A percentile compares a stretch with the other conserved stretches of the same genome.
phyloP scores from a whole-genome alignment of 2,329 filamentous ascomycete genomes.

The Cryphonectria radicalis region DNA sequence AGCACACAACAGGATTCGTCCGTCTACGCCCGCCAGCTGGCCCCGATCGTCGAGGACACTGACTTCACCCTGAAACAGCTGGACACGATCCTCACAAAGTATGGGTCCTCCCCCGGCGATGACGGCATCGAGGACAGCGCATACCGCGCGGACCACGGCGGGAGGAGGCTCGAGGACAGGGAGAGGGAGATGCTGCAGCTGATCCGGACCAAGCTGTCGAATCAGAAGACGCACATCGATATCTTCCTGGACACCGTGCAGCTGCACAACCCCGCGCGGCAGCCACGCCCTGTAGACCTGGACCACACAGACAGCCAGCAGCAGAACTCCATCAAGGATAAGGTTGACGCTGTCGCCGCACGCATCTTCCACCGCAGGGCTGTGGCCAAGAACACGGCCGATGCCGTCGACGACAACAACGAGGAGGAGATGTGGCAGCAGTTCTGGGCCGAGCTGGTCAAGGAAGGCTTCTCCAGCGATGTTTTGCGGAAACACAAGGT shows the following conservation, averaged over 20 bases:
- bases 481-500: slow-evolving; percentile 63
- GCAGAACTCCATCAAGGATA: slow-evolving; percentile 61
- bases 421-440: slow-evolving; percentile 61
- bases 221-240: slow-evolving; percentile 58
- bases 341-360: slow-evolving; percentile 61
- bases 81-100: slow-evolving; percentile 55
- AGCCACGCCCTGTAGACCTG: slow-evolving; percentile 39
- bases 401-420: slow-evolving; percentile 45
- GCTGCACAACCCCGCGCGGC: slow-evolving; percentile 51
- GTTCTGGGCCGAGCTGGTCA: slow-evolving; percentile 61
- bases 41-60: slow-evolving; percentile 58
- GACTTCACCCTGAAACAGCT: slow-evolving; percentile 60
- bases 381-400: slow-evolving; percentile 32
- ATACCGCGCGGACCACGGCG: background rate
- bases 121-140: slow-evolving; percentile 37
- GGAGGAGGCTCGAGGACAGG: slow-evolving; percentile 38
- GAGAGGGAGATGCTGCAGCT: slow-evolving; percentile 47
- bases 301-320: slow-evolving; percentile 44
- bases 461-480: slow-evolving; percentile 61
- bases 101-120: slow-evolving; percentile 34
- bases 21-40: slow-evolving; percentile 55
- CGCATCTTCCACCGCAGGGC: slow-evolving; percentile 52
- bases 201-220: slow-evolving; percentile 51
- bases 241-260: slow-evolving; percentile 63
- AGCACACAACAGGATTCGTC: slow-evolving; percentile 38